phyloP scores from a whole-genome alignment of 768 basidiomycete genomes.

The Rhizopogon sp. region DNA sequence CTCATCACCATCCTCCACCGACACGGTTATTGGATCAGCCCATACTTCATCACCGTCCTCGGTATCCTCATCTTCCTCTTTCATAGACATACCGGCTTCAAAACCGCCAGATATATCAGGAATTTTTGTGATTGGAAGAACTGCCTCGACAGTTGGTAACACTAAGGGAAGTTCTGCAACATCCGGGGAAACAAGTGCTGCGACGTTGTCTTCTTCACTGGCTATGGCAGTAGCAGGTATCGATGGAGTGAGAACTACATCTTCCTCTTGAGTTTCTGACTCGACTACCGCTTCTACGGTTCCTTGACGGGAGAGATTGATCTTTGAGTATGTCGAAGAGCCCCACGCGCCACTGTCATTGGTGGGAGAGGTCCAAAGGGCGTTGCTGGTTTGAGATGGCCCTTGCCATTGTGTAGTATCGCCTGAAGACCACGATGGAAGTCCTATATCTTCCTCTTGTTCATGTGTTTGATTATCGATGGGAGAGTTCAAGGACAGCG shows the following conservation, averaged over 20 bases:
- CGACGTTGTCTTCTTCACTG: not conserved
- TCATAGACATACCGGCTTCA: constrained; percentile 23
- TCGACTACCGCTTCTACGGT: not conserved
- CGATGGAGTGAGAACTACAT: not conserved
- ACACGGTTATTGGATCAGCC: constrained; percentile 2
- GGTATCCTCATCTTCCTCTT: constrained; percentile 13
- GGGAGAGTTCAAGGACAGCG: constrained; percentile 4
- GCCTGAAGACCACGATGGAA: constrained; percentile 53
- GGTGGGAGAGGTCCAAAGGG: constrained; percentile 36
- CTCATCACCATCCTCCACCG: constrained; percentile 12
- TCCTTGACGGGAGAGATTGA: not conserved
- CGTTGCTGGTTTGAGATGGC: constrained; percentile 32
- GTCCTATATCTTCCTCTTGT: constrained; percentile 50
- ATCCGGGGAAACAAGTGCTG: not conserved
- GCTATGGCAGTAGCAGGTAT: not conserved
- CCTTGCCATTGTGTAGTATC: constrained; percentile 43
- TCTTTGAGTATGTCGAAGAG: constrained; percentile 12
- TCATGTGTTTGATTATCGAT: constrained; percentile 15
- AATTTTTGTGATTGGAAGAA: constrained; percentile 6
- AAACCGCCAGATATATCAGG: constrained; percentile 49
- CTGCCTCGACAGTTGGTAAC: not conserved
- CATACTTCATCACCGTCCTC: constrained; percentile 8
- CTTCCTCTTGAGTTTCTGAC: not conserved
- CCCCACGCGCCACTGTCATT: constrained; percentile 1
- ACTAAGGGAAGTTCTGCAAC: not conserved